A percentile compares a stretch with the other conserved stretches of the same genome.
Evolutionary conservation across 108 stramenopile genomes (phyloP).

Genomic region (Epipyxis sp.): DNA sequence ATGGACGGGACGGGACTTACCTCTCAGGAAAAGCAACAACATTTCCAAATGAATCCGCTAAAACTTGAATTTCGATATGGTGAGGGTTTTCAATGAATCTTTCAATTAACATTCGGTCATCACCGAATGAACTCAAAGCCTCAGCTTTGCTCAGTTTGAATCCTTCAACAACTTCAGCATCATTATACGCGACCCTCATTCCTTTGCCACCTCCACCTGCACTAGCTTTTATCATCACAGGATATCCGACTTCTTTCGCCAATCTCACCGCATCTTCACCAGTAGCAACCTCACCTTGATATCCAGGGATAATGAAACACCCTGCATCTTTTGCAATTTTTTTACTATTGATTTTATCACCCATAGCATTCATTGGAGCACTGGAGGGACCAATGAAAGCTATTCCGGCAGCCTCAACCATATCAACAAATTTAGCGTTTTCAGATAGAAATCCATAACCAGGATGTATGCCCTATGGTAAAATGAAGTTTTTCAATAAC

Average conservation of each 20-base stretch:
- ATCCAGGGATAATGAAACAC: constrained; percentile 86
- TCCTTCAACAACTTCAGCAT: constrained; percentile 68
- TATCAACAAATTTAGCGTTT: constrained; percentile 31
- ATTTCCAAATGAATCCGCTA: constrained; percentile 73
- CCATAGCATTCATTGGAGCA: constrained; percentile 69
- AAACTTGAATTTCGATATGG: constrained; percentile 95
- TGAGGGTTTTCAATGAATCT: constrained; percentile 91
- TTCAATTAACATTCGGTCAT: constrained; percentile 89
- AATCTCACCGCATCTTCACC: constrained; percentile 61
- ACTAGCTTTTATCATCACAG: constrained; percentile 95
- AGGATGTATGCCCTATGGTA: too few relatives aligned
- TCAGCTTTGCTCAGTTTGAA: constrained; percentile 75
- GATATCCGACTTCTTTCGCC: constrained; percentile 88
- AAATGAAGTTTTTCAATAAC: constrained; percentile 19
- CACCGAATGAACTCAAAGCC: constrained; percentile 79
- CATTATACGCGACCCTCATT: constrained; percentile 87
- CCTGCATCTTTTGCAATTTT: constrained; percentile 79
- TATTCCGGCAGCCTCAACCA: constrained; percentile 51
- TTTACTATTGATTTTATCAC: constrained; percentile 86
- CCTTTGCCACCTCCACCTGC: constrained; percentile 98
- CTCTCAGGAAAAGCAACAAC: constrained; percentile 81
- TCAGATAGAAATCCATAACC: constrained; percentile 76
- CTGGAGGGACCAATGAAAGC: constrained; percentile 47
- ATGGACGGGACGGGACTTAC: background rate
- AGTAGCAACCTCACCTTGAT: constrained; percentile 62